Base-by-base conservation (phyloP, 306 rosid species). In the Pterocarpus macrocarpus region DNA sequence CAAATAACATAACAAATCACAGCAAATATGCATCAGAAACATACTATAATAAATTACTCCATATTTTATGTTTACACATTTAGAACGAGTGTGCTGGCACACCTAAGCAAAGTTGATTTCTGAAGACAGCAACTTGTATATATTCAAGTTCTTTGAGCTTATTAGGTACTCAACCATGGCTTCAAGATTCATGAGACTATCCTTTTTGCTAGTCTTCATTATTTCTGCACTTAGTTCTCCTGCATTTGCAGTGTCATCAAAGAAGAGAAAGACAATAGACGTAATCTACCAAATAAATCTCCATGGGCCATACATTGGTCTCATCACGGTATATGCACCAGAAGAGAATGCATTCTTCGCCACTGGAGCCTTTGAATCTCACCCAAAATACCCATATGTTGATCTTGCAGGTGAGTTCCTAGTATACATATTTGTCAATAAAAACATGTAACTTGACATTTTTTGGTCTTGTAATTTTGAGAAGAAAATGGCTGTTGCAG, bases 281-380 rank as follows among this genome's bases (percentile, higher is more conserved):
- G 9, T 12, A 55, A 15, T 90, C 41, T 61, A 44, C 55, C 50
- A 84, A 66, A 47, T 86, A 35, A 90, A 88, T 44, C 9, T 38
- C 6, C 1, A 57, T 47, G 87, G 87, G 12, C 86, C 89, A 4
- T 90, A 77, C 14, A 14, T 86, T 35, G 94, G 91, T 11, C 87
- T 80, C 58, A 75, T 88, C 75, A 80, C 91, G 30, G 87, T 88
- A 2, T 52, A 39, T 73, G 28, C 85, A 33, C 77, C 80, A 4
- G 87, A 84, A 67, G 90, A 90, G 77, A 71, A 65, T 16, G 88
- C 83, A 11, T 82, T 88, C 71, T 80, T 80, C 1, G 61, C 75
- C 62, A 71, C 63, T 6, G 64, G 69, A 39, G 88, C 77, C 59
- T 88, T 90, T 30, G 47, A 74, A 55, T 73, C 87, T 77, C 30